Base-by-base conservation (phyloP, 2,329 filamentous ascomycete genomes). In the Colletotrichum ledebouriae region DNA sequence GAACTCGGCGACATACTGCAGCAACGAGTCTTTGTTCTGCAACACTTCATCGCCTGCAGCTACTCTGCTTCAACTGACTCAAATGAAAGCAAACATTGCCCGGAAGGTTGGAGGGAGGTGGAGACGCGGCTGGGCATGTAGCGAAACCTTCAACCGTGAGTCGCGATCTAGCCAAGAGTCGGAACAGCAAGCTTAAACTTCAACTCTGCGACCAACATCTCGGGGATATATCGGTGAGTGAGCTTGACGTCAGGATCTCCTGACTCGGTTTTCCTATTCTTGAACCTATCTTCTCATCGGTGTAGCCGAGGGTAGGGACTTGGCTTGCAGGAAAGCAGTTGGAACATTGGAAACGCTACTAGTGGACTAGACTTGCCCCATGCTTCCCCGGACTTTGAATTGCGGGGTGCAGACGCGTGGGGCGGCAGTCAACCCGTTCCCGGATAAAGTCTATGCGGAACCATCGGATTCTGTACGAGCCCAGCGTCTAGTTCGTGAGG, bases 361-460 rank as follows among this genome's bases (percentile, higher is more conserved):
- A 56, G 37, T 56, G 22, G 50, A 61, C 61, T 55, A 50, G 37
- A 60, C 37, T 15, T 15, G 22, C 55, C 61, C 66, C 61, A 50
- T 69, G 49, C 42, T 65, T 59, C 66, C 61, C 66, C 61, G 25
- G 66, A 66, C 25, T 66, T 65, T 60, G 62, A 52, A 59, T 60
- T 69, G 66, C 66, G 66, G 66, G 66, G 66, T 69, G 66, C 66
- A 69, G 66, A 52, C 55, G 49, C 34, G 62, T 61, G 64, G 65
- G 10, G 42, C 56, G 61, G 49, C 49, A 60, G 65, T 60, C 53
- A 39, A 56, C 56, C 39, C 17, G 20, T 60, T 22, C 47, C 34
- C 47, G 55, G 61, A 47, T 42, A 46, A 59, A 65, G 56, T 49
- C 61, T 41, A 22, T 33, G 56, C 66, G 66, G 61, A n/a, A 57